Conservation (phyloP, 2,329 filamentous ascomycete genomes). For the Fusarium aywerte region DNA sequence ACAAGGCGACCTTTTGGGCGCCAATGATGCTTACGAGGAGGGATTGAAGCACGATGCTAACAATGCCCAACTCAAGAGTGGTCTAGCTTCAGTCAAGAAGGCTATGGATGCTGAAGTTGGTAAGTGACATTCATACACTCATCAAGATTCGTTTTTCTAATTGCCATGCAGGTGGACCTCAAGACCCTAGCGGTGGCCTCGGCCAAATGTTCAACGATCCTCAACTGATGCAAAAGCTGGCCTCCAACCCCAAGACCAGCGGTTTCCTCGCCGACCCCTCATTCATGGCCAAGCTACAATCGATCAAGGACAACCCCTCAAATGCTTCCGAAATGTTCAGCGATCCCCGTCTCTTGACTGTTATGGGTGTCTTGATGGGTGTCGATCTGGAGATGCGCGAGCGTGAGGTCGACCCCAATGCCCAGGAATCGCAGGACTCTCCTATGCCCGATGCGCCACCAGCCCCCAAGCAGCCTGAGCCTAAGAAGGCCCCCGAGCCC, state of each 20-base stretch:
- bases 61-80: constrained; percentile 93
- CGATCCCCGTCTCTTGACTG: constrained; percentile 92
- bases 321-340: constrained; percentile 82
- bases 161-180: constrained; percentile 46
- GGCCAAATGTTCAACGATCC: constrained; percentile 96
- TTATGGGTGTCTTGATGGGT: constrained; percentile 92
- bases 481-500: constrained; percentile 67
- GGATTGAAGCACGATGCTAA: constrained; percentile 92
- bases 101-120: constrained; percentile 75
- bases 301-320: constrained; percentile 82
- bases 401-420: constrained; percentile 49
- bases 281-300: constrained; percentile 92
- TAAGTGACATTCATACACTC: constrained; percentile 23
- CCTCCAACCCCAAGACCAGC: constrained; percentile 92
- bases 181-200: constrained; percentile 78
- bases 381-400: constrained; percentile 79
- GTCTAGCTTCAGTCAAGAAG: constrained; percentile 84
- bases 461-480: constrained; percentile 46
- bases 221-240: constrained; percentile 87
- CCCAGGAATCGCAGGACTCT: constrained; percentile 64
- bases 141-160: constrained; percentile 12
- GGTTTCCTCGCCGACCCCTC: constrained; percentile 79
- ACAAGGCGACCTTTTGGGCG: constrained; percentile 82
- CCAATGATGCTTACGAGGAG: constrained; percentile 90
- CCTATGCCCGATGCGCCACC: constrained; percentile 77